A percentile compares a stretch with the other conserved stretches of the same genome.
Conservation (phyloP, 805 yeast species). For the Huiozyma naganishii region DNA sequence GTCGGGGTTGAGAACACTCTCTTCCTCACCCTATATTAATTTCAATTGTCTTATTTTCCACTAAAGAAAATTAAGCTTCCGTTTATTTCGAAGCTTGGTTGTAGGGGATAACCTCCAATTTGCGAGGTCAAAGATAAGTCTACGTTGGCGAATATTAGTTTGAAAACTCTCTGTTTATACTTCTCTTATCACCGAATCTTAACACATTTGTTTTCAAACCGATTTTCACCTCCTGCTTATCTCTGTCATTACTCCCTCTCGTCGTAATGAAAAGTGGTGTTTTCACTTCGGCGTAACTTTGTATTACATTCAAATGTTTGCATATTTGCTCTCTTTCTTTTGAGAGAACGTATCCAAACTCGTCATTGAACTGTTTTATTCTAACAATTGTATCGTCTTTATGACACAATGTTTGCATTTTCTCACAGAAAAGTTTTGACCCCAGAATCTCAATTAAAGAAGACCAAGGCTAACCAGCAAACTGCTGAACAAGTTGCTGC, state of each 20-base stretch:
- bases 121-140: constrained; percentile 18
- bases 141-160: constrained; percentile 9
- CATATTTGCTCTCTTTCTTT: too few relatives aligned
- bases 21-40: too few relatives aligned
- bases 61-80: background rate
- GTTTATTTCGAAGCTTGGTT: constrained; percentile 1
- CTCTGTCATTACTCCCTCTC: constrained; percentile 28
- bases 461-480: constrained; percentile 70
- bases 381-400: constrained; percentile 3
- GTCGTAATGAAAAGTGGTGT: constrained; percentile 33
- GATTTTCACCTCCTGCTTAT: constrained; percentile 17
- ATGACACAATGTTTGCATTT: constrained; percentile 5
- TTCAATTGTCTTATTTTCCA: background rate
- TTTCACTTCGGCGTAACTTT: constrained; percentile 31
- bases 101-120: constrained; percentile 24
- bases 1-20: background rate
- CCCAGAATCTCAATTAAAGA: constrained; percentile 83
- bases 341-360: too few relatives aligned
- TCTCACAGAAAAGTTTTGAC: constrained; percentile 33
- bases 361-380: background rate
- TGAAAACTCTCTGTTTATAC: background rate
- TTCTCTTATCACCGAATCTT: constrained; percentile 7
- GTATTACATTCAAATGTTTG: constrained; percentile 8
- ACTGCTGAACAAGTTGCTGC: constrained; percentile 69
- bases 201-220: background rate